phyloP scores from a whole-genome alignment of 2,329 filamentous ascomycete species.

The Diplodia mutila region DNA sequence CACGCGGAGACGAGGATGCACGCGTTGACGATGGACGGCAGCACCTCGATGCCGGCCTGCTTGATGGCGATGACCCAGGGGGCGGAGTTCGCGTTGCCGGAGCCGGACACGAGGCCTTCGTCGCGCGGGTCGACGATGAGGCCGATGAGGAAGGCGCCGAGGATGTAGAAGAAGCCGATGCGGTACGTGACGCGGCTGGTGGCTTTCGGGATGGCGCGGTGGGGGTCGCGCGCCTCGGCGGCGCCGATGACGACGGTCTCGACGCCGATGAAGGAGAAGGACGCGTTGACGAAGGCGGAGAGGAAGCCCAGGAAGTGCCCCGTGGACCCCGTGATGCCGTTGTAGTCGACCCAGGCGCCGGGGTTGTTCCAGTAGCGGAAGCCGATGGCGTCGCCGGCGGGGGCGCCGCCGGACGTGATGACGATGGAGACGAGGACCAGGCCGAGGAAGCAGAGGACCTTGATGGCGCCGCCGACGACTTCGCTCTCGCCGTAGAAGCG shows the following conservation, averaged over 20 bases:
- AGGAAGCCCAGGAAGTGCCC: constrained; percentile 63
- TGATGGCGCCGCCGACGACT: constrained; percentile 50
- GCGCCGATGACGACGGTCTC: constrained; percentile 61
- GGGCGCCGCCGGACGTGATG: constrained; percentile 47
- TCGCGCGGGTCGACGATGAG: constrained; percentile 59
- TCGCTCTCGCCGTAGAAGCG: constrained; percentile 47
- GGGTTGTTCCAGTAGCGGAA: constrained; percentile 67
- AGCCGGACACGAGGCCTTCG: constrained; percentile 46
- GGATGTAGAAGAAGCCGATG: constrained; percentile 58
- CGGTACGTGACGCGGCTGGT: constrained; percentile 75
- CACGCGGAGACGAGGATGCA: constrained; percentile 4
- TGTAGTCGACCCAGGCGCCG: constrained; percentile 59
- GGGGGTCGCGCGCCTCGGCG: constrained; percentile 50
- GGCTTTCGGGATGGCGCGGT: constrained; percentile 55
- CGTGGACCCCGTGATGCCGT: constrained; percentile 58
- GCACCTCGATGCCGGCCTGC: constrained; percentile 45
- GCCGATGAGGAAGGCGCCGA: constrained; percentile 59
- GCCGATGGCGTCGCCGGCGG: constrained; percentile 61
- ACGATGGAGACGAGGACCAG: constrained; percentile 43
- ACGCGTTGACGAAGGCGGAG: constrained; percentile 55
- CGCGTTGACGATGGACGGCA: constrained; percentile 15
- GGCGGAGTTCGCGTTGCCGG: constrained; percentile 57
- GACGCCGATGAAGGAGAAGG: constrained; percentile 62
- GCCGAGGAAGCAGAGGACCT: constrained; percentile 51
- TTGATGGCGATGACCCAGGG: constrained; percentile 59